These are phyloP conservation scores for Tephrocybe sp. DNA, from an alignment of 768 basidiomycete genomes.

Conservation along the genomic window DNA sequence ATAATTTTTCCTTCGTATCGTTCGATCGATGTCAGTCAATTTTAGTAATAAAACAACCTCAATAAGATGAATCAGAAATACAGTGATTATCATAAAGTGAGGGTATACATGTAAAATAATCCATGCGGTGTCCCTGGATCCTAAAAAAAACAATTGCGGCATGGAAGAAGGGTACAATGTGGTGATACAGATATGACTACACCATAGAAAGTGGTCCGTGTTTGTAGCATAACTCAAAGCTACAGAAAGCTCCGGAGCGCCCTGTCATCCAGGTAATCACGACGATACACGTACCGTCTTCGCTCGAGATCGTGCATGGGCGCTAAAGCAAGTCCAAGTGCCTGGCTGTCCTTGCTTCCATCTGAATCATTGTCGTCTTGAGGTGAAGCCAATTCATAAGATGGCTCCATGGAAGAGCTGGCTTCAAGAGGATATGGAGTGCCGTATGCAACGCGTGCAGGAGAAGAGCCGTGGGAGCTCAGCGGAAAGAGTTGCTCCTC, in stretches of 20 bases:
- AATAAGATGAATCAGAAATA: too few species aligned
- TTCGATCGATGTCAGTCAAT: too few species aligned
- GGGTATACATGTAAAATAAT: background rate
- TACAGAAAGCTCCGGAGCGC: conserved; percentile 33
- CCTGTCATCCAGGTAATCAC: conserved; percentile 63
- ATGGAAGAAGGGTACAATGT: background rate
- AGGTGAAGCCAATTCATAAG: conserved; percentile 14
- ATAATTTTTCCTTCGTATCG: too few species aligned
- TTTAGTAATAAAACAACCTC: too few species aligned
- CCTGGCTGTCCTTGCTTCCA: conserved; percentile 24
- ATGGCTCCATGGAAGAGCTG: conserved; percentile 7
- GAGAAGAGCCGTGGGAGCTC: background rate
- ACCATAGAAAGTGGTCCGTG: background rate
- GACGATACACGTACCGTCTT: conserved; percentile 43
- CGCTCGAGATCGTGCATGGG: conserved; percentile 58
- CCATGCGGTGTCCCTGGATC: too few species aligned
- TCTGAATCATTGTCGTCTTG: conserved; percentile 15
- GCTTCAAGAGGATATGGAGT: background rate
- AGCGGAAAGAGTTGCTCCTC: conserved; percentile 4
- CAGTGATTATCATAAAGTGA: background rate
- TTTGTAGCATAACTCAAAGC: background rate
- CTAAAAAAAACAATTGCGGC: background rate
- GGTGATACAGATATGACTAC: background rate
- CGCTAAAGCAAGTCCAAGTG: conserved; percentile 47
- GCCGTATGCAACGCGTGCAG: background rate